phyloP scores from a whole-genome alignment of 192 early-diverging fungal species.

The Anaeromyces robustus region DNA sequence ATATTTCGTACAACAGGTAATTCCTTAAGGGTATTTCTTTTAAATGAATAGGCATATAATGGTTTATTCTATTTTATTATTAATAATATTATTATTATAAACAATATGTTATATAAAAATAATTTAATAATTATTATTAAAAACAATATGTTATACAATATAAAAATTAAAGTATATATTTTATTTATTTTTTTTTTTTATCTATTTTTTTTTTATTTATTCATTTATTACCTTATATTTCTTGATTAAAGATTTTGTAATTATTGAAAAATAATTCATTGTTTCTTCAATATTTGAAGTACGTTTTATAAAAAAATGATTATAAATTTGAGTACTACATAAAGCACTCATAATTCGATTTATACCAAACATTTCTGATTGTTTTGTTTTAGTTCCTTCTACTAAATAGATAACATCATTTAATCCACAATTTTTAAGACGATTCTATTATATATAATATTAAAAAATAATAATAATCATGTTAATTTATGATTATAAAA shows the following conservation, averaged over 20 bases:
- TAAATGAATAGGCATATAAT: neutral
- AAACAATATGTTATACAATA: no score
- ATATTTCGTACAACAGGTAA: constrained; percentile 7
- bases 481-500: neutral
- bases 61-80: constrained; percentile 20
- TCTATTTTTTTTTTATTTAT: neutral
- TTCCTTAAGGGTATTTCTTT: constrained; percentile 10
- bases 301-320: constrained; percentile 73
- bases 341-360: constrained; percentile 55
- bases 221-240: constrained; percentile 31
- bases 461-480: constrained; percentile 4
- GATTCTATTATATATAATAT: constrained; percentile 25
- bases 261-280: constrained; percentile 49
- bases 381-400: constrained; percentile 60
- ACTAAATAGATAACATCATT: constrained; percentile 71
- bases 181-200: no score
- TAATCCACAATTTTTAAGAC: constrained; percentile 52
- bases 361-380: constrained; percentile 37
- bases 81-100: no score
- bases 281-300: constrained; percentile 66
- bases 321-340: constrained; percentile 51
- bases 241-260: constrained; percentile 35
- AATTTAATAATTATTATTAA: no score
- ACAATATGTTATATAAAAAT: no score
- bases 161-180: no score